Evolutionary conservation across 1,139 yeast species (phyloP).

Genomic region (Saccharomyces hybrid): DNA sequence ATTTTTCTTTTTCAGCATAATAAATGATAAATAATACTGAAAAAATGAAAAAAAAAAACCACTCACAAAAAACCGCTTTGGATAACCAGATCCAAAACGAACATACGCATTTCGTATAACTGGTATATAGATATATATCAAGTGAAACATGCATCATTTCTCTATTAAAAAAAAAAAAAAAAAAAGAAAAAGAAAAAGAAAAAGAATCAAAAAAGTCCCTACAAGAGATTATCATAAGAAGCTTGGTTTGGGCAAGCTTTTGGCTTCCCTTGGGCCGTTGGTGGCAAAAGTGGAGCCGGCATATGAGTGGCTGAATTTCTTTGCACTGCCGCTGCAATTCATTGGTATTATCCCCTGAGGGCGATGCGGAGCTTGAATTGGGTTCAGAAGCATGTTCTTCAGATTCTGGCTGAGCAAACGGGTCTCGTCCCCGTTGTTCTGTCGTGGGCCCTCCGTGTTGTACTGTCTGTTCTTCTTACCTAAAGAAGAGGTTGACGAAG

Average conservation of each 20-base stretch:
- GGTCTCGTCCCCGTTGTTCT: not conserved
- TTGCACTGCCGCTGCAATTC: conserved; percentile 4
- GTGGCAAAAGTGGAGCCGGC: conserved; percentile 34
- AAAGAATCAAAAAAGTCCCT: not conserved
- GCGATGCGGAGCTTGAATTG: not conserved
- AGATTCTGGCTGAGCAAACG: conserved; percentile 13
- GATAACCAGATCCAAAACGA: not conserved
- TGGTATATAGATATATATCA: not conserved
- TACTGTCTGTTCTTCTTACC: conserved; percentile 6
- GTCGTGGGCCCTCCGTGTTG: conserved; percentile 2
- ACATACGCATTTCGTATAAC: not conserved
- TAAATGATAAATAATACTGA: not conserved
- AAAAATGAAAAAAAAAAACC: not conserved
- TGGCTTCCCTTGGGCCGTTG: not conserved
- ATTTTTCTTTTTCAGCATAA: not conserved
- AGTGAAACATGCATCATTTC: not conserved
- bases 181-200: conserved; percentile 1
- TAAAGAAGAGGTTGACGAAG: not conserved
- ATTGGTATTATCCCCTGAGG: conserved; percentile 1
- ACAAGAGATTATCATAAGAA: conserved; percentile 6
- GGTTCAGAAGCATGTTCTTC: conserved; percentile 16
- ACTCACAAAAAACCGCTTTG: not conserved
- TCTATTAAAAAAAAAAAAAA: conserved; percentile 6
- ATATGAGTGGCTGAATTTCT: conserved; percentile 15
- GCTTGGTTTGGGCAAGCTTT: conserved; percentile 18